Percentiles rank a stretch among this genome's conserved stretches.
These are phyloP conservation scores for Tillandsia leiboldiana DNA, from an alignment of 176 grass and related monocot species.

Conservation along the genomic window DNA sequence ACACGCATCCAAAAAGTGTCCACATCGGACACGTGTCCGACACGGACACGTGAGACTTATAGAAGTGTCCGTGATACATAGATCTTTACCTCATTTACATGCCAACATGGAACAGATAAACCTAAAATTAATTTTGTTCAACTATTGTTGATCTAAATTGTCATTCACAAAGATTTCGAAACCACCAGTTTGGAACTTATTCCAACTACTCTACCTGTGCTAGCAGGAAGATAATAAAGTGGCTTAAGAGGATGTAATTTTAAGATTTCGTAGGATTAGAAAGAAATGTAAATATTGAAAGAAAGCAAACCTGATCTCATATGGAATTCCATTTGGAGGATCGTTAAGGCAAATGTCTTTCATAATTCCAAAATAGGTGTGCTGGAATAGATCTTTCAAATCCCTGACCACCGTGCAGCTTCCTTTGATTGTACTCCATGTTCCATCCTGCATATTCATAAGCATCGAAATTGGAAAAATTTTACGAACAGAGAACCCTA, in stretches of 20 bases:
- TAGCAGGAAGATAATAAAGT: not conserved
- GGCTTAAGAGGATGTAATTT: not conserved
- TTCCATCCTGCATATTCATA: conserved; percentile 68
- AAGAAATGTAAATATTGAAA: conserved; percentile 12
- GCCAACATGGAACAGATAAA: not conserved
- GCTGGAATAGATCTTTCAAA: conserved; percentile 78
- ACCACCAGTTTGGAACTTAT: not conserved
- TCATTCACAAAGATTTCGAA: not conserved
- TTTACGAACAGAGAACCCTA: not conserved
- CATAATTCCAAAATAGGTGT: conserved; percentile 94
- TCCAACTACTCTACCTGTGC: not conserved
- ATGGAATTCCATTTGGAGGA: conserved; percentile 50
- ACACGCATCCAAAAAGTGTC: too few species aligned
- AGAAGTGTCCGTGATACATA: too few species aligned
- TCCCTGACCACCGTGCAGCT: conserved; percentile 85
- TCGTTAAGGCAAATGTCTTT: conserved; percentile 56
- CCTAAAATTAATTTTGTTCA: too few species aligned
- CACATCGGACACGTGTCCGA: too few species aligned
- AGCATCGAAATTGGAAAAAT: conserved; percentile 12
- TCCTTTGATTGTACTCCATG: conserved; percentile 79
- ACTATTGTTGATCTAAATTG: not conserved
- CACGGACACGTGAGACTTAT: too few species aligned
- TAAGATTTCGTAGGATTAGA: not conserved
- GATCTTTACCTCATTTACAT: not conserved
- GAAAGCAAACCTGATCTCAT: conserved; percentile 71